phyloP scores from a whole-genome alignment of 73 alveolate species.

The Paramecium biaurelia region DNA sequence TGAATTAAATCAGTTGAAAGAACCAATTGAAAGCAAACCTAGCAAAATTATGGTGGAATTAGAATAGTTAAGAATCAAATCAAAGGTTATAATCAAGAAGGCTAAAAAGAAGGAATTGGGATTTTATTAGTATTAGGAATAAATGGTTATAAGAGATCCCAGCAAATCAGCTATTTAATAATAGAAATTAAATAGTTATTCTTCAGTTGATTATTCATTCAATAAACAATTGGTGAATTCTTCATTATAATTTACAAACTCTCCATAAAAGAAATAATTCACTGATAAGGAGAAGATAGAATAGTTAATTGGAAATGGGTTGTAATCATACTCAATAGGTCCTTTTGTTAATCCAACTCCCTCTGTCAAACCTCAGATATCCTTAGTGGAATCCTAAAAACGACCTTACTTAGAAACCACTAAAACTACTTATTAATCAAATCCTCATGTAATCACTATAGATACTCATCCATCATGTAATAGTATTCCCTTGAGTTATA shows the following conservation, averaged over 20 bases:
- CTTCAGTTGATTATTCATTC: not conserved
- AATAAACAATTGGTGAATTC: not conserved
- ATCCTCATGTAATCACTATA: not conserved
- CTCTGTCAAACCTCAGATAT: not conserved
- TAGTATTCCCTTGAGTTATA: not conserved
- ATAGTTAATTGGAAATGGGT: not conserved
- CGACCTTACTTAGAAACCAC: not conserved
- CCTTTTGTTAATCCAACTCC: not conserved
- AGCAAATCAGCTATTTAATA: not conserved
- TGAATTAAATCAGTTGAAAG: not conserved
- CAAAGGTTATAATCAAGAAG: not conserved
- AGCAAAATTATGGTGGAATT: not conserved
- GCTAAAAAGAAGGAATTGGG: not conserved
- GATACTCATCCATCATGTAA: not conserved
- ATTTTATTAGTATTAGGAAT: not conserved
- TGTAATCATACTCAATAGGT: not conserved
- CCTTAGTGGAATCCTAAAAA: not conserved
- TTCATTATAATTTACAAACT: not conserved
- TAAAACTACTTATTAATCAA: not conserved
- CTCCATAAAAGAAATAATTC: not conserved
- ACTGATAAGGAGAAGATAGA: not conserved
- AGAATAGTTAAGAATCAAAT: not conserved
- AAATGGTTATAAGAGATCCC: not conserved
- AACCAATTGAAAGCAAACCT: not conserved
- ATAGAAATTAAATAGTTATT: not conserved